Evolutionary conservation across 352 stramenopile species (phyloP), one percentile per base, ranked within the genome.

Genomic region (Pythium coloratum): DNA sequence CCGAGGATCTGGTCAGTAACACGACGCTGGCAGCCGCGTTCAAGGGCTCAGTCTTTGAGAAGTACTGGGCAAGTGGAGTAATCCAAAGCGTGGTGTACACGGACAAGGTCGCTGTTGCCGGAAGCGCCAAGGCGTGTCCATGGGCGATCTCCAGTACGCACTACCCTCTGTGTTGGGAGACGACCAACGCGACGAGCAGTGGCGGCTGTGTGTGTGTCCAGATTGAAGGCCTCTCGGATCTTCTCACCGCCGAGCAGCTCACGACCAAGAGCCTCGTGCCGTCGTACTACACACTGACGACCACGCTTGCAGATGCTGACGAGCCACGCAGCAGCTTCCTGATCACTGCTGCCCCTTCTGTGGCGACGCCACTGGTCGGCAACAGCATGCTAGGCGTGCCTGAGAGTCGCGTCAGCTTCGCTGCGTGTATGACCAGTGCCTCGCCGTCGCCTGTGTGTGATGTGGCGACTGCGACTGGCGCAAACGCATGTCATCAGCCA

Each of bases 121-220:
- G 28, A 3, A 36, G 26, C 10, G 28, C 40, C 57, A 46, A 55
- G 6, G 44, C 44, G 6, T 64, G 57, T 55, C 57, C 57, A 18
- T 64, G 57, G 57, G 57, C 57, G 13, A 64, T 64, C 44, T 64
- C 57, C 16, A 44, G 9, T 0, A 38, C 57, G 14, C 57, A 64
- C 26, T 64, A 55, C 20, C 57, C 57, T 42, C n/a, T 56, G 2
- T 64, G 57, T 33, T 64, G 42, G 42, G 42, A 64, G 20, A 24
- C 18, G 9, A 26, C 9, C 49, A 34, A 26, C 20, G 5, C 28
- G 12, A 26, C 9, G 20, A 36, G 9, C 33, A 24, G 32, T 8
- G 28, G 44, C 10, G 42, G 36, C n/a, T 64, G 42, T 26, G 42
- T 12, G 6, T 64, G 57, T 16, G 57, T 64, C 3, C 57, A 64